phyloP scores from a whole-genome alignment of 352 stramenopile genomes.

The Pythium periplocum region DNA sequence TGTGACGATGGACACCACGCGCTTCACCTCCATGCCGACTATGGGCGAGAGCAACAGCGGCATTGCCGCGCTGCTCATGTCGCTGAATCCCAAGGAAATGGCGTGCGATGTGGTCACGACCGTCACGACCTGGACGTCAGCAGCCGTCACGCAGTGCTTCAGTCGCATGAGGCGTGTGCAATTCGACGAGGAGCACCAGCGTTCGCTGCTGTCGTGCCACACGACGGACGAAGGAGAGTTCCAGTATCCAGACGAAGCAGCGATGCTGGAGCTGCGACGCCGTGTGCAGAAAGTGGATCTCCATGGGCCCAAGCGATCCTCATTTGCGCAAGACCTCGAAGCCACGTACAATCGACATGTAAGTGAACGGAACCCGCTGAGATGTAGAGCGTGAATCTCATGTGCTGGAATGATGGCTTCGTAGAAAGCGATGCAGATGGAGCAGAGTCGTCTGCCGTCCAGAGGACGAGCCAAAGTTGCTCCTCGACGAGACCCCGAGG shows the following conservation, averaged over 20 bases:
- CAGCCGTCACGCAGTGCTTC: conserved; percentile 51
- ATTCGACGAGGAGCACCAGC: conserved; percentile 71
- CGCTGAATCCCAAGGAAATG: conserved; percentile 19
- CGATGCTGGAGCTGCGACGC: conserved; percentile 64
- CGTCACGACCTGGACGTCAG: conserved; percentile 14
- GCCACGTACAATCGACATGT: conserved; percentile 23
- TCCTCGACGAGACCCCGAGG: too few species aligned
- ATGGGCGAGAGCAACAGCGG: conserved; percentile 6
- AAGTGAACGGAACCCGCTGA: conserved; percentile 1
- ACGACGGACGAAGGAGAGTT: conserved; percentile 31
- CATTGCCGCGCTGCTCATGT: conserved; percentile 14
- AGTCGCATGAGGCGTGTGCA: conserved; percentile 41
- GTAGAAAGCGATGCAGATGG: conserved; percentile 19
- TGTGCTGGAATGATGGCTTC: neutral
- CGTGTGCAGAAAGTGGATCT: conserved; percentile 43
- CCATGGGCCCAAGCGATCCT: conserved; percentile 20
- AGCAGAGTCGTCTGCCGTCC: too few species aligned
- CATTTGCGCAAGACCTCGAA: conserved; percentile 21
- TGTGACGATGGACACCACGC: conserved; percentile 12
- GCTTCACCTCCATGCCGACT: conserved; percentile 32
- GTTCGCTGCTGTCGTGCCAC: conserved; percentile 55
- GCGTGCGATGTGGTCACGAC: conserved; percentile 12
- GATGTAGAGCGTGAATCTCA: too few species aligned
- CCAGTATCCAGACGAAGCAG: conserved; percentile 38
- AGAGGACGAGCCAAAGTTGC: too few species aligned